A percentile compares a stretch with the other conserved stretches of the same genome.
phyloP scores from a whole-genome alignment of 2,329 filamentous ascomycete genomes.

The Aspergillus tanneri region DNA sequence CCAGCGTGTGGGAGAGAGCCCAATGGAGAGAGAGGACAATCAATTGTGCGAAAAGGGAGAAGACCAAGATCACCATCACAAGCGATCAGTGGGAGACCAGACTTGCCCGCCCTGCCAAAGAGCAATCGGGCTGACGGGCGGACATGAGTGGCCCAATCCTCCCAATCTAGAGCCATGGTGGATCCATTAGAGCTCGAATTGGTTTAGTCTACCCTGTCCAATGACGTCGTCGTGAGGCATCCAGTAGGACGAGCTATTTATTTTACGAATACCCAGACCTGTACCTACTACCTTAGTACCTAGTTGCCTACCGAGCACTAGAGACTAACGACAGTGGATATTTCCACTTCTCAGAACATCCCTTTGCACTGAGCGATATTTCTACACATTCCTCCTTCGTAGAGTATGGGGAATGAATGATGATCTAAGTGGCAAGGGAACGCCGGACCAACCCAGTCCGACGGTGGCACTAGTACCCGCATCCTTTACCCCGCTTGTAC shows the following conservation, averaged over 20 bases:
- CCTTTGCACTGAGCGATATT: too few relatives aligned
- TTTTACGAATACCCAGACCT: too few relatives aligned
- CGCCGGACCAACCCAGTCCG: conserved; percentile 23
- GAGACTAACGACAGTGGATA: too few relatives aligned
- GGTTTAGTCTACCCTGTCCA: conserved; percentile 18
- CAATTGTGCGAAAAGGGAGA: not conserved
- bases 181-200: conserved; percentile 8
- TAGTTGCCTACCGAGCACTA: too few relatives aligned
- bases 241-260: conserved; percentile 6
- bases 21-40: conserved; percentile 5
- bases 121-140: not conserved
- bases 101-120: too few relatives aligned
- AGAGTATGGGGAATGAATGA: too few relatives aligned
- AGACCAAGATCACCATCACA: conserved; percentile 1
- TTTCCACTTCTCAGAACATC: too few relatives aligned
- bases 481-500: not conserved
- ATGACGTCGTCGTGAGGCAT: conserved; percentile 35
- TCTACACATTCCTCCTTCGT: too few relatives aligned
- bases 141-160: conserved; percentile 24
- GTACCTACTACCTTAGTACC: too few relatives aligned
- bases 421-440: conserved; percentile 15
- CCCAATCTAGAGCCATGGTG: too few relatives aligned
- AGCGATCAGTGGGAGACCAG: not conserved
- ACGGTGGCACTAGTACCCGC: conserved; percentile 17
- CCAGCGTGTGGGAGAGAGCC: conserved; percentile 1